Evolutionary conservation across 2,329 filamentous ascomycete genomes (phyloP), one percentile per base, ranked within the genome.

Genomic region (Ophiostoma novo-ulmi): DNA sequence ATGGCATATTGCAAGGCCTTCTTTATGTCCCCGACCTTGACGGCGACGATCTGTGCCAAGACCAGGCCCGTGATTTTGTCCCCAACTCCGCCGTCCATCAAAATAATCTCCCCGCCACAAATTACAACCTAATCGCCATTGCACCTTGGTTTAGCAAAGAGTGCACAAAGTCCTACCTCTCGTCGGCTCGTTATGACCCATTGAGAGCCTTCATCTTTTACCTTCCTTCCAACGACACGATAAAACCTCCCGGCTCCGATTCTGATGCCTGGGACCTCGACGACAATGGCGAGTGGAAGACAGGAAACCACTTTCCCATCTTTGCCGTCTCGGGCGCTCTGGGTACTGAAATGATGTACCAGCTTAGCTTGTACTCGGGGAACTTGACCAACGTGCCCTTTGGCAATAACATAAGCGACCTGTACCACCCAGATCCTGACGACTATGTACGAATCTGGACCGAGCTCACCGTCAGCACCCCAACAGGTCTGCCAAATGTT

Each of bases 101-200:
- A 75, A 78, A 80, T n/a, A 85, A 95, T 76, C 85, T 97, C 0
- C 88, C 88, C 0, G 82, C 84, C 0, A 85, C 85, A 67, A 88
- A 91, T 74, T 93, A 92, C 78, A 88, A 90, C 70, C 83, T 93
- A 69, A 87, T 97, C 75, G 94, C 91, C 38, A 81, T 97, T 69
- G 94, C 92, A 35, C 94, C 94, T 38, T 98, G 94, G 94, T 88
- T 93, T 75, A 91, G 85, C 73, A 81, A 85, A 8, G 81, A 87
- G 36, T 99, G 94, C 77, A 91, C 92, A 14, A 80, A 84, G 70
- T 85, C 89, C 64, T 97, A 93, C 77, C 84, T 98, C 66, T 80
- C 84, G 22, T 83, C 86, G 26, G 85, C 86, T n/a, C 81, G 83
- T 41, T 76, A 79, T 70, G 87, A 89, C 74, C 84, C 87, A 35